Conservation (phyloP, 2,329 filamentous ascomycete species). For the Exophiala aquamarina region DNA sequence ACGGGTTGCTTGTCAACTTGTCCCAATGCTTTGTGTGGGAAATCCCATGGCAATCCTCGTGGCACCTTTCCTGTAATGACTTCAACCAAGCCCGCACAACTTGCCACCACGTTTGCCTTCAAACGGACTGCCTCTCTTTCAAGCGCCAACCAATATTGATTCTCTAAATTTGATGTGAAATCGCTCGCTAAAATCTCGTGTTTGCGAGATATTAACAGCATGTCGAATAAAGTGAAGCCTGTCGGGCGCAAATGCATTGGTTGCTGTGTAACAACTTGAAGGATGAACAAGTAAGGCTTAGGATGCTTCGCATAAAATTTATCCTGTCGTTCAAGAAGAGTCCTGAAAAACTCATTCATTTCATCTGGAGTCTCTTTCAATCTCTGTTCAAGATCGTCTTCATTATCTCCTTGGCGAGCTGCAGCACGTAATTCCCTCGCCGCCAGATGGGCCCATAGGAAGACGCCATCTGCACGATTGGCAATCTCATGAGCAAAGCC, state of each 20-base stretch:
- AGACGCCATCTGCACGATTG: constrained; percentile 7
- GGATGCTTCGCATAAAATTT: constrained; percentile 14
- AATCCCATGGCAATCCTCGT: neutral
- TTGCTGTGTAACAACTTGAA: neutral
- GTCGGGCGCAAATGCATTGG: neutral
- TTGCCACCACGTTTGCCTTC: constrained; percentile 7
- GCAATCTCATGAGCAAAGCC: neutral
- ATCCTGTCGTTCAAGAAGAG: constrained; percentile 10
- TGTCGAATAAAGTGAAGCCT: neutral
- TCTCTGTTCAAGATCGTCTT: constrained; percentile 7
- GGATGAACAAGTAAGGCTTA: constrained; percentile 8
- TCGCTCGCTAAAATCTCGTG: no score
- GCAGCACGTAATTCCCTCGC: constrained; percentile 3
- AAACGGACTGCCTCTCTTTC: neutral
- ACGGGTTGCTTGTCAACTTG: neutral
- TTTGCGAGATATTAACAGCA: constrained; percentile 5
- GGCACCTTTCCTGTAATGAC: neutral
- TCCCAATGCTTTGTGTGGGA: neutral
- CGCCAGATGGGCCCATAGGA: constrained; percentile 11
- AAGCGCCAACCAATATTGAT: neutral
- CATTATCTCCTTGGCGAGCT: constrained; percentile 3
- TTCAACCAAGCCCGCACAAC: constrained; percentile 12
- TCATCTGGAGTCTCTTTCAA: constrained; percentile 4
- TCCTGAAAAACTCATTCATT: constrained; percentile 9
- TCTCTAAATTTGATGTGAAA: neutral